Base-by-base conservation (phyloP, 352 stramenopile genomes). In the Phytophthora brassicae region DNA sequence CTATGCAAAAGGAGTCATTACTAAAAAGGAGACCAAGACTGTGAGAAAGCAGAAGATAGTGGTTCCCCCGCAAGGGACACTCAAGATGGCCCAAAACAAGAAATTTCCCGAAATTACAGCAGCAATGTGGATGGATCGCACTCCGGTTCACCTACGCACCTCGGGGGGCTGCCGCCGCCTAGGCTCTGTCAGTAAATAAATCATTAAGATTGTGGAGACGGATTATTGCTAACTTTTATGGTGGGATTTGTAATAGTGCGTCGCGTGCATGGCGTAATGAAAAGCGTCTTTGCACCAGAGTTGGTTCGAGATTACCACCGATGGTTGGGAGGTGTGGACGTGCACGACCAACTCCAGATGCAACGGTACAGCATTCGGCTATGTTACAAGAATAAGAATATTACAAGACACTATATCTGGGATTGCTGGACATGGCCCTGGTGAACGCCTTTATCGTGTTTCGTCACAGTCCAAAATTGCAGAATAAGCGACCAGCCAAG, bases 331-430 rank as follows among this genome's bases (percentile, higher is more conserved):
- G 14, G 51, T 29, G 64, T 71, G 8, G 51, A 71, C 35, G 16
- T 71, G 3, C 51, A 60, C 43, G 63, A 71, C 39, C 63, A 71
- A 36, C 56, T 71, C 20, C 43, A 44, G 4, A 47, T 71, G 26
- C 45, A 71, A 47, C 19, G 52, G 1, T 67, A 61, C 14, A 58
- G 29, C n/a, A 1, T 68, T 0, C 64, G 65, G 20, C 19, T 64
- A 3, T 19, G 46, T 0, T 56, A 56, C 17, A 49, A 44, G 7
- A 52, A n/a, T 14, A 54, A 8, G 64, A 67, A 16, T 64, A 67
- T 19, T 66, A 64, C 42, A 67, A 66, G 23, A 46, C 51, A 0
- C 46, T 72, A 4, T 67, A 64, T 22, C 29, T 72, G 2, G 53
- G 64, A 8, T 22, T 68, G 1, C 11, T 72, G 4, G 58, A 61